Percentiles rank a stretch among this genome's conserved stretches.
phyloP scores from a whole-genome alignment of 2,329 filamentous ascomycete species.

The Harringtonia lauricola region DNA sequence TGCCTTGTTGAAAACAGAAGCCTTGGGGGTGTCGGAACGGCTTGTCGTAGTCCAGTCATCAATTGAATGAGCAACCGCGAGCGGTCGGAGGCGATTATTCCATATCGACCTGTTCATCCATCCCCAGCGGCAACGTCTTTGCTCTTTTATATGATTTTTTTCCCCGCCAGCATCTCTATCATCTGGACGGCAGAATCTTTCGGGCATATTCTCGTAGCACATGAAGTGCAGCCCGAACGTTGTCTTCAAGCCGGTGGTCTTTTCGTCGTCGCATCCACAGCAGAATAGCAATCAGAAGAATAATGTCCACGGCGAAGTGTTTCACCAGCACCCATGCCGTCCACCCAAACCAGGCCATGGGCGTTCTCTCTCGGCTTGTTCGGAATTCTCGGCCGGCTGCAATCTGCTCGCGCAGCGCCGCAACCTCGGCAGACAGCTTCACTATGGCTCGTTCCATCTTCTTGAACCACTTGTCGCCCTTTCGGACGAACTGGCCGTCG shows the following conservation, averaged over 20 bases:
- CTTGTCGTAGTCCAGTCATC: too few species aligned
- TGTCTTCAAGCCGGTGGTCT: constrained; percentile 61
- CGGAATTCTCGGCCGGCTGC: constrained; percentile 64
- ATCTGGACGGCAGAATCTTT: constrained; percentile 47
- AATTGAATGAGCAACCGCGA: too few species aligned
- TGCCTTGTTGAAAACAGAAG: too few species aligned
- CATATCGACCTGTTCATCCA: too few species aligned
- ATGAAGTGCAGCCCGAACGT: constrained; percentile 53
- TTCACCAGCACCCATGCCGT: constrained; percentile 57
- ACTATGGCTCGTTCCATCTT: constrained; percentile 79
- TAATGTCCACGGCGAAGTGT: constrained; percentile 62
- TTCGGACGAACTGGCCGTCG: not conserved
- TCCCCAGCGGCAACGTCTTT: too few species aligned
- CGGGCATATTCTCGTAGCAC: constrained; percentile 47
- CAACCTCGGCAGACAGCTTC: constrained; percentile 84
- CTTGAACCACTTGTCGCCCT: constrained; percentile 53
- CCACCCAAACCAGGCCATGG: constrained; percentile 62
- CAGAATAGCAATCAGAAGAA: constrained; percentile 53
- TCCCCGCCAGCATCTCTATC: constrained; percentile 14
- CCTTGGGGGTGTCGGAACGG: too few species aligned
- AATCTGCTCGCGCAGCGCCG: constrained; percentile 84
- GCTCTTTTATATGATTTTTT: too few species aligned
- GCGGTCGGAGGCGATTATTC: too few species aligned
- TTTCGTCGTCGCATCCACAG: constrained; percentile 63
- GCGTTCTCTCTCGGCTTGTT: constrained; percentile 50